Percentiles rank a stretch among this genome's conserved stretches.
Conservation (phyloP, 768 basidiomycete genomes). For the Boletus pseudopeckii region DNA sequence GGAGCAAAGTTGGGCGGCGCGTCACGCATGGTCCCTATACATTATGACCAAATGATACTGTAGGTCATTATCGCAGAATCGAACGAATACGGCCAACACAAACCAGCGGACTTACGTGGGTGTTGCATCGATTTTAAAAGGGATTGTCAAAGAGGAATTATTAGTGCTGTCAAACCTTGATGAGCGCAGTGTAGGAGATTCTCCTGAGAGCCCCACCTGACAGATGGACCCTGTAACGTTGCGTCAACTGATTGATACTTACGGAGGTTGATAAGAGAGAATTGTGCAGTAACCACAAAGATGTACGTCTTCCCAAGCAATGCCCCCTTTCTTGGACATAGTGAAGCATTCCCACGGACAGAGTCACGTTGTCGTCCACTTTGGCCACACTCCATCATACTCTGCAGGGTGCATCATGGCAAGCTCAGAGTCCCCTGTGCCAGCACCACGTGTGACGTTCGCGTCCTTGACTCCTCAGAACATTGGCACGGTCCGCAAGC, state of each 20-base stretch:
- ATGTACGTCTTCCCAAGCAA: slow-evolving; percentile 17
- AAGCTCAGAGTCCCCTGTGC: slow-evolving; percentile 17
- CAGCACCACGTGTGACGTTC: slow-evolving; percentile 54
- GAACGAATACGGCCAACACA: slow-evolving; percentile 6
- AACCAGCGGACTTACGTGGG: slow-evolving; percentile 20
- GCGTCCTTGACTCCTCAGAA: slow-evolving; percentile 78
- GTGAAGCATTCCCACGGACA: slow-evolving; percentile 22
- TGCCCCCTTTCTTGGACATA: slow-evolving; percentile 1
- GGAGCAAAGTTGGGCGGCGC: not conserved
- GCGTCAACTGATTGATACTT: slow-evolving; percentile 21
- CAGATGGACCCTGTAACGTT: slow-evolving; percentile 24
- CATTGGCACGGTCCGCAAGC: slow-evolving; percentile 62
- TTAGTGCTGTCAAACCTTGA: slow-evolving; percentile 29
- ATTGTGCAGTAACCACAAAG: slow-evolving; percentile 16
- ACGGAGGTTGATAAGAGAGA: slow-evolving; percentile 24
- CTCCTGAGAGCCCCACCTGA: slow-evolving; percentile 15
- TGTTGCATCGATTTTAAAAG: slow-evolving; percentile 12
- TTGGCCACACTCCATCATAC: slow-evolving; percentile 5
- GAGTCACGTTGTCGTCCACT: slow-evolving; percentile 10
- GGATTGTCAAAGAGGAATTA: slow-evolving; percentile 16
- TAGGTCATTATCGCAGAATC: slow-evolving; percentile 12
- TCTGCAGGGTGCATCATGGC: slow-evolving; percentile 18
- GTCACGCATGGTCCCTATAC: not conserved
- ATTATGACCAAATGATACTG: not conserved
- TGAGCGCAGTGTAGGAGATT: slow-evolving; percentile 11